A percentile compares a stretch with the other conserved stretches of the same genome.
phyloP scores from a whole-genome alignment of 2,329 filamentous ascomycete species.

The Colletotrichum horii region DNA sequence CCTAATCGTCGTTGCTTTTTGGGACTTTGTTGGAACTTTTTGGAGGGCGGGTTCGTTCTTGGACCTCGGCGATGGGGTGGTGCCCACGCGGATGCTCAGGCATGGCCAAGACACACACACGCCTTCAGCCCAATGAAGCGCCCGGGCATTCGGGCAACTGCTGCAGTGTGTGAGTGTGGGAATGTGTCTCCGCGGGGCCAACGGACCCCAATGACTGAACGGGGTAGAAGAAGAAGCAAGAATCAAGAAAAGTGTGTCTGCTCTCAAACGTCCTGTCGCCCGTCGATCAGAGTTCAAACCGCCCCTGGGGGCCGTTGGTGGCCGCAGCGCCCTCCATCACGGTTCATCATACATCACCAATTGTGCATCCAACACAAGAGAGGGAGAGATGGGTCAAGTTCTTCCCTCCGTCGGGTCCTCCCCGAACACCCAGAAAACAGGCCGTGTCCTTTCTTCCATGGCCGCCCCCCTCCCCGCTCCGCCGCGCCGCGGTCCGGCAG shows the following conservation, averaged over 20 bases:
- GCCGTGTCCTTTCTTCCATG: background rate
- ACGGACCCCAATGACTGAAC: background rate
- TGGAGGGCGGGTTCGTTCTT: background rate
- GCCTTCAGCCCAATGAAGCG: background rate
- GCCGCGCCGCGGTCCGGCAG: background rate
- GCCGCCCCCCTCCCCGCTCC: background rate
- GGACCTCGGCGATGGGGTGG: background rate
- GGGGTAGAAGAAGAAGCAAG: background rate
- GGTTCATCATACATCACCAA: background rate
- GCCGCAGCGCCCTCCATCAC: background rate
- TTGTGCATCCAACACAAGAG: background rate
- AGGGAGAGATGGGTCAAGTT: background rate
- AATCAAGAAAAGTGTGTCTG: background rate
- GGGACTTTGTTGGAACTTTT: background rate
- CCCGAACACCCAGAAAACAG: background rate
- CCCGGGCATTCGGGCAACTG: background rate
- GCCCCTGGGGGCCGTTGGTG: background rate
- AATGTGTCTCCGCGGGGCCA: background rate
- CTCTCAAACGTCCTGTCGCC: background rate
- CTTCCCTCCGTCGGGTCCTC: background rate
- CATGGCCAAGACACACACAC: background rate
- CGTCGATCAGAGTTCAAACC: background rate
- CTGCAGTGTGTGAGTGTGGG: background rate
- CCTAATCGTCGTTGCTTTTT: background rate
- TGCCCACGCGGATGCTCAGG: background rate